Base-by-base conservation (phyloP, 2,329 filamentous ascomycete genomes). In the Aureobasidium sp. region DNA sequence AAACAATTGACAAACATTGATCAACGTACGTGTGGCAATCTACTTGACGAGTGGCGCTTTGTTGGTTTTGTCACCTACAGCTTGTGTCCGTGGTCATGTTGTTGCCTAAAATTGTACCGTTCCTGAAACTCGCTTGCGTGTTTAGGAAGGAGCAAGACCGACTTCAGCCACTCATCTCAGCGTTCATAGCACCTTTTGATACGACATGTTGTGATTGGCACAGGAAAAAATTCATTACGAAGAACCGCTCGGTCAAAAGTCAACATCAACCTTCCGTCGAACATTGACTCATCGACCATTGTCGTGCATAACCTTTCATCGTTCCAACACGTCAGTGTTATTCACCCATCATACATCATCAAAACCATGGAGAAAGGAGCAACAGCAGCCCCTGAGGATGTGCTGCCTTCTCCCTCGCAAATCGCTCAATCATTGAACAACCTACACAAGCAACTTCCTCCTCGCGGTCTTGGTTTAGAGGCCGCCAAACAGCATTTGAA, bases 401-500 rank as follows among this genome's bases (percentile, higher is more conserved):
- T 76, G 27, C 70, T 78, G 1, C 77, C 77, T 8, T 66, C 70
- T 3, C 61, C 64, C 31, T 45, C 68, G 8, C 57, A 64, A 0
- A 62, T 79, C 19, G 61, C 66, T 17, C 60, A 67, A 49, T 72
- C 74, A 56, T 71, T 74, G 33, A 62, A 66, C 24, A 69, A 66
- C 12, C 68, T 83, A 15, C 68, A 70, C n/a, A 40, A 66, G 1
- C 67, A 66, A 1, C 69, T 82, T 2, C 73, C 77, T 11, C 31
- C 63, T 0, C 56, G 64, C 6, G 81, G 81, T 7, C 67, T 78
- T 2, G 81, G 81, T 15, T 68, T 78, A 15, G 68, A 74, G 64
- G 68, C 70, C 37, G 74, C 75, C 6, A 71, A 75, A 49, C 65
- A 70, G 7, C 81, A 83, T 66, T 67, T 83, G 3, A 65, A 73